A percentile compares a stretch with the other conserved stretches of the same genome.
Conservation (phyloP, 78 protist genomes). For the Fonticula alba region DNA sequence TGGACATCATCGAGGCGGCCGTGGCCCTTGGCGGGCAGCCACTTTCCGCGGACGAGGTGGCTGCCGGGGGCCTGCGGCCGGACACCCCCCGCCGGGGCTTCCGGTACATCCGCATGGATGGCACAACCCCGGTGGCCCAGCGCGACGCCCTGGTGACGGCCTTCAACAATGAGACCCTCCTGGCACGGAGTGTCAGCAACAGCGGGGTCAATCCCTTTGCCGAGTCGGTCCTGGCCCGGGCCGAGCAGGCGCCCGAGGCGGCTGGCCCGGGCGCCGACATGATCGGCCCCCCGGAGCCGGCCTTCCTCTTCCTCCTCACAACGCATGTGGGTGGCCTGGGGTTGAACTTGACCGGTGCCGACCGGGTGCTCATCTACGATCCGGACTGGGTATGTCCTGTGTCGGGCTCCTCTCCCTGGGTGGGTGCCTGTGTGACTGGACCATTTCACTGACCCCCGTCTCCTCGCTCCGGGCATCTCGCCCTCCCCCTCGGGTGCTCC, state of each 20-base stretch:
- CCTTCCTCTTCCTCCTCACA: slow-evolving; percentile 74
- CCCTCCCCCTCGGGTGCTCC: too few species aligned
- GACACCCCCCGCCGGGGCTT: background rate
- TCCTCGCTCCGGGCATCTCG: background rate
- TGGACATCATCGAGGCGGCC: slow-evolving; percentile 59
- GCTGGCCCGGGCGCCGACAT: too few species aligned
- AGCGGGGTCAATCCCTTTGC: too few species aligned
- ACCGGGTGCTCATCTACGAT: slow-evolving; percentile 76
- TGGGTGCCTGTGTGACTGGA: background rate
- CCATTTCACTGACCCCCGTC: too few species aligned
- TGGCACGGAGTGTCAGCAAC: slow-evolving; percentile 13
- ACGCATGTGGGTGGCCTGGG: slow-evolving; percentile 87
- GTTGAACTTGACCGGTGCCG: slow-evolving; percentile 83
- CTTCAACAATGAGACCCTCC: slow-evolving; percentile 46
- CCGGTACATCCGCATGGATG: slow-evolving; percentile 72
- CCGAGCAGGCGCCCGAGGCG: slow-evolving; percentile 25
- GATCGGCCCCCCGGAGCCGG: background rate
- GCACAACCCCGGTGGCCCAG: slow-evolving; percentile 46
- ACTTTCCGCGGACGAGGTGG: too few species aligned
- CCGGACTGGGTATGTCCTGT: slow-evolving; percentile 92
- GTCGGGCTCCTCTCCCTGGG: background rate
- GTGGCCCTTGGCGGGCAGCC: too few species aligned
- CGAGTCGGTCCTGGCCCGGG: background rate
- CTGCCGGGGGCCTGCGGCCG: background rate
- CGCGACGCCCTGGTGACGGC: slow-evolving; percentile 25